Evolutionary conservation across 2,329 filamentous ascomycete genomes (phyloP).

Genomic region (Colletotrichum lentis): DNA sequence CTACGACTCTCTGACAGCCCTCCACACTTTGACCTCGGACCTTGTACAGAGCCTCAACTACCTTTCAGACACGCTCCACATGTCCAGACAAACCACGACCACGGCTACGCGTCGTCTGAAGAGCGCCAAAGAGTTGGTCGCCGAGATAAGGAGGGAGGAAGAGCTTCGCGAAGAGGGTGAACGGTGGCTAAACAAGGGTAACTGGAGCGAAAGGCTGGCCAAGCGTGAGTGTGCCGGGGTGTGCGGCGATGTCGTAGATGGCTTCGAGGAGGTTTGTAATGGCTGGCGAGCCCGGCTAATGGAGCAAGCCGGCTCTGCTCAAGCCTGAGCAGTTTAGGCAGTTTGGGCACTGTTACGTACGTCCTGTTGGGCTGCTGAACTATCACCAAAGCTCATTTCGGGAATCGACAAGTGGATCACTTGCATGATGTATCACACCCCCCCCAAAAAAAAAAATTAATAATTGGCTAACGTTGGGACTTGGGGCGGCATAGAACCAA

Average conservation of each 20-base stretch:
- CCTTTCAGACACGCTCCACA: constrained; percentile 90
- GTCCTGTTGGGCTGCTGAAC: background rate
- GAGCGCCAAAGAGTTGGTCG: constrained; percentile 83
- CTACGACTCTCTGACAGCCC: constrained; percentile 70
- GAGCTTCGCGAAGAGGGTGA: constrained; percentile 84
- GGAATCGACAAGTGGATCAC: background rate
- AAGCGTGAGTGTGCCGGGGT: constrained; percentile 83
- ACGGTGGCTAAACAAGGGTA: constrained; percentile 79
- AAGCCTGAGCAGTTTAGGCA: constrained; percentile 46
- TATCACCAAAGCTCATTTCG: background rate
- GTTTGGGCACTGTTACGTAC: constrained; percentile 11
- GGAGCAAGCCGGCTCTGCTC: constrained; percentile 64
- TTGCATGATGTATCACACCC: background rate
- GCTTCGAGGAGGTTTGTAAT: constrained; percentile 91
- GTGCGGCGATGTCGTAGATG: constrained; percentile 87
- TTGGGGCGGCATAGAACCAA: constrained; percentile 2
- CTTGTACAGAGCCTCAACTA: constrained; percentile 83
- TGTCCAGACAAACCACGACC: constrained; percentile 87
- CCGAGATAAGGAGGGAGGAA: constrained; percentile 83
- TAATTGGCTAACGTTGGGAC: constrained; percentile 3
- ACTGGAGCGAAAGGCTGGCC: constrained; percentile 80
- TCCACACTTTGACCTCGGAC: constrained; percentile 76
- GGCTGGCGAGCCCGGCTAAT: constrained; percentile 81
- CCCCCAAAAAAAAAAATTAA: background rate
- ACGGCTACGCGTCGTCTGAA: constrained; percentile 82